Evolutionary conservation across 345 rosid genomes (phyloP), one percentile per base, ranked within the genome.

Genomic region (Salix viminalis): DNA sequence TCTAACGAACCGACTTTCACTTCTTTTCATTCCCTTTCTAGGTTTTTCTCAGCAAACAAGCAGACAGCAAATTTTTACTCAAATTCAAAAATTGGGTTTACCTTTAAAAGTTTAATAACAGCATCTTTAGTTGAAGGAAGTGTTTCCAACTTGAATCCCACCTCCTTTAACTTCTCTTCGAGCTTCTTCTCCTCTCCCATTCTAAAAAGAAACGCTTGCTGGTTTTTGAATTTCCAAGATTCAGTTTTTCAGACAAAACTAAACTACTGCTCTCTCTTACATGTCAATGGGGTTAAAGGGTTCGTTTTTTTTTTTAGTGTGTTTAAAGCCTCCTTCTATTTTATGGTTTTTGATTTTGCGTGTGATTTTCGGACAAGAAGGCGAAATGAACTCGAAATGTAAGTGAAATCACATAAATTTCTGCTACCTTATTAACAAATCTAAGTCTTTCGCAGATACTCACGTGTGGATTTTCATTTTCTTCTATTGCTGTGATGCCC

Each of bases 111-210:
- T 88, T 88, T 90, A 71, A 91, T 81, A 79, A 96, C 86, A 13
- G 90, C 86, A 79, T 96, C 99, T 77, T 92, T 89, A 68, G 92
- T 46, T 42, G 92, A 56, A 64, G 96, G 94, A 81, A 85, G 92
- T 32, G 88, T 75, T 66, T 87, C 89, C 79, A 96, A 96, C 90
- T 88, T 92, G 77, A 97, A 91, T 92, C 99, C 99, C 75, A 93
- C 74, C 84, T 91, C 97, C 86, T 77, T 85, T 54, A 96, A 85
- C 86, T 85, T 91, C 73, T 79, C 86, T 79, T 88, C 88, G n/a
- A 87, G 85, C 89, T 88, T 90, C 62, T 81, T 86, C 8, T 88
- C 89, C 99, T 75, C 75, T 39, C 61, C 23, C 32, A 66, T 28
- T 32, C 11, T 9, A 24, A 58, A 58, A n/a, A n/a, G 62, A 58